Percentiles rank a stretch among this genome's conserved stretches.
phyloP scores from a whole-genome alignment of 345 rosid genomes.

The Gossypium raimondii region DNA sequence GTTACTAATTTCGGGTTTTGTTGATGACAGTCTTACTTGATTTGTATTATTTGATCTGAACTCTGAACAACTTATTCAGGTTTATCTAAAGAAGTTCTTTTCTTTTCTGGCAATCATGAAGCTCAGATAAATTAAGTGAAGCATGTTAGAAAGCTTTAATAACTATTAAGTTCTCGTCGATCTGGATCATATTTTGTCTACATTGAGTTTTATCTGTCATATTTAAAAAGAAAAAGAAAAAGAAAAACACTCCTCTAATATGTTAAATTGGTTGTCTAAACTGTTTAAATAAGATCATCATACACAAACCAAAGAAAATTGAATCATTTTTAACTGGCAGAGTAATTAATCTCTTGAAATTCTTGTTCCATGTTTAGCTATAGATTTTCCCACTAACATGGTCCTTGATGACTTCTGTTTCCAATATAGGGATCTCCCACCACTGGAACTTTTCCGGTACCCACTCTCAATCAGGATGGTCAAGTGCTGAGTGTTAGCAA shows the following conservation, averaged over 20 bases:
- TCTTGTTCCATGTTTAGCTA: not conserved
- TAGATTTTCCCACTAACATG: not conserved
- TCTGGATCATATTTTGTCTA: not conserved
- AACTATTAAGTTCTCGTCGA: not conserved
- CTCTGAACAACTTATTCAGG: not conserved
- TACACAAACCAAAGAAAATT: not conserved
- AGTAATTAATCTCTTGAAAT: not conserved
- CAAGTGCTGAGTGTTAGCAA: conserved; percentile 20
- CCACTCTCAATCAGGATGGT: conserved; percentile 23
- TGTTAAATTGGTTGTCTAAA: not conserved
- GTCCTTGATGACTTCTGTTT: not conserved
- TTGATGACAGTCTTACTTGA: not conserved
- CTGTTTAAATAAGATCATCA: not conserved
- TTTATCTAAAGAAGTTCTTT: not conserved
- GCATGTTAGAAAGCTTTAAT: not conserved
- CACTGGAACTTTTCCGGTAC: conserved; percentile 35
- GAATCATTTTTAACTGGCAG: not conserved
- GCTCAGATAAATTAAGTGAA: not conserved
- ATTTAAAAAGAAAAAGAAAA: not conserved
- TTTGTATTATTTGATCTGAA: not conserved
- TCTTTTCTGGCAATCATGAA: not conserved
- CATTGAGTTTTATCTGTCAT: not conserved
- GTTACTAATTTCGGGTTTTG: not conserved
- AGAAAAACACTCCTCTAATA: not conserved
- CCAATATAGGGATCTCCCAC: conserved; percentile 47